Conservation (phyloP, 2,329 filamentous ascomycete species). For the Fusarium praegraminearum region DNA sequence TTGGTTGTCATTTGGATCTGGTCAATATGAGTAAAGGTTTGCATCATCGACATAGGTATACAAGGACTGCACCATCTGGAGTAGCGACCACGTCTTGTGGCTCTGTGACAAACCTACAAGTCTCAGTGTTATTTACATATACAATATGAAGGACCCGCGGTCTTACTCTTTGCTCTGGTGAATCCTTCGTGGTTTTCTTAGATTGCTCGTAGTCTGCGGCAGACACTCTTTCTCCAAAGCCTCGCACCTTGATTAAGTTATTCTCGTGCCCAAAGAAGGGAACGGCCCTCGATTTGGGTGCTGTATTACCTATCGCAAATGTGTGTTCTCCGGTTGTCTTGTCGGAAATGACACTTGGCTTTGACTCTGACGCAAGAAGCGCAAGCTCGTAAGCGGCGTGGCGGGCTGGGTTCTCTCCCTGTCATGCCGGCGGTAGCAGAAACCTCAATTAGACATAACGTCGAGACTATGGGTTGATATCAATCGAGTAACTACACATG, state of each 20-base stretch:
- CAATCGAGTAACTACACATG: not conserved
- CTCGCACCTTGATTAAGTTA: constrained; percentile 42
- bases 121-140: constrained; percentile 1
- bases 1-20: not conserved
- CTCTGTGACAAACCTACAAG: not conserved
- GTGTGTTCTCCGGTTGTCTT: constrained; percentile 38
- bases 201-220: constrained; percentile 46
- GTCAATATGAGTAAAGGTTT: not conserved
- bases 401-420: constrained; percentile 44
- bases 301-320: constrained; percentile 48
- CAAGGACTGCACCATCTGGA: not conserved
- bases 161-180: constrained; percentile 45
- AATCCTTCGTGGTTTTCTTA: constrained; percentile 51
- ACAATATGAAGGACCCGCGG: not conserved
- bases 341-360: constrained; percentile 48
- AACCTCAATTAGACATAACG: not conserved
- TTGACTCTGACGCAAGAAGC: constrained; percentile 48
- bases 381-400: constrained; percentile 49
- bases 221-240: constrained; percentile 47
- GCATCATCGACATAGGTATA: not conserved
- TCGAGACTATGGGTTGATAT: not conserved
- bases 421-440: constrained; percentile 15
- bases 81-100: not conserved
- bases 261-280: not conserved
- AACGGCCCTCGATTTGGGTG: not conserved